A percentile compares a stretch with the other conserved stretches of the same genome.
Evolutionary conservation across 306 rosid genomes (phyloP).

Genomic region (Hylodesmum podocarpum): DNA sequence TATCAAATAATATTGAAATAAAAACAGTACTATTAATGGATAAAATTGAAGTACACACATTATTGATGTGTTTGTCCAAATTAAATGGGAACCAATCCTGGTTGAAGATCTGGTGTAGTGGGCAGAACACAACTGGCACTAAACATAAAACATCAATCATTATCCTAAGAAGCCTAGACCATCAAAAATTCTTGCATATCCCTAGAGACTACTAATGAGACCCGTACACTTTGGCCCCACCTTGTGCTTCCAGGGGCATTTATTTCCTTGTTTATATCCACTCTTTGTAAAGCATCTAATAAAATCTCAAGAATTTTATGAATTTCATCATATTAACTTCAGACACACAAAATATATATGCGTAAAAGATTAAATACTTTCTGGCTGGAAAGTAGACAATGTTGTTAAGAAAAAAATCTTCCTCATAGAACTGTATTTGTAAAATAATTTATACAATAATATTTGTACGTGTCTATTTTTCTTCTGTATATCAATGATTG

Average conservation of each 20-base stretch:
- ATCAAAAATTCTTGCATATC: slow-evolving; percentile 27
- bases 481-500: too few relatives aligned
- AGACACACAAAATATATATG: slow-evolving; percentile 5
- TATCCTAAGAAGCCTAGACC: slow-evolving; percentile 27
- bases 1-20: not conserved
- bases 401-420: too few relatives aligned
- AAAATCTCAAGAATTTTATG: not conserved
- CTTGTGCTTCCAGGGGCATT: slow-evolving; percentile 11
- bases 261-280: not conserved
- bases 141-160: slow-evolving; percentile 20
- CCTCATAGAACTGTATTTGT: too few relatives aligned
- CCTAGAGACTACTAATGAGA: slow-evolving; percentile 17
- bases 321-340: slow-evolving; percentile 12
- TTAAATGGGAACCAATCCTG: not conserved
- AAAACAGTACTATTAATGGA: not conserved
- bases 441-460: too few relatives aligned
- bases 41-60: not conserved
- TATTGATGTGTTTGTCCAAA: not conserved
- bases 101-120: not conserved
- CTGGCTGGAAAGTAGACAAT: slow-evolving; percentile 8
- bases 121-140: not conserved
- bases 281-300: slow-evolving; percentile 1
- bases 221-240: not conserved
- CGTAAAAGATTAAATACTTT: slow-evolving; percentile 44
- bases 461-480: too few relatives aligned